phyloP scores from a whole-genome alignment of 108 stramenopile genomes.

The Cyclostephanos invisitatus region DNA sequence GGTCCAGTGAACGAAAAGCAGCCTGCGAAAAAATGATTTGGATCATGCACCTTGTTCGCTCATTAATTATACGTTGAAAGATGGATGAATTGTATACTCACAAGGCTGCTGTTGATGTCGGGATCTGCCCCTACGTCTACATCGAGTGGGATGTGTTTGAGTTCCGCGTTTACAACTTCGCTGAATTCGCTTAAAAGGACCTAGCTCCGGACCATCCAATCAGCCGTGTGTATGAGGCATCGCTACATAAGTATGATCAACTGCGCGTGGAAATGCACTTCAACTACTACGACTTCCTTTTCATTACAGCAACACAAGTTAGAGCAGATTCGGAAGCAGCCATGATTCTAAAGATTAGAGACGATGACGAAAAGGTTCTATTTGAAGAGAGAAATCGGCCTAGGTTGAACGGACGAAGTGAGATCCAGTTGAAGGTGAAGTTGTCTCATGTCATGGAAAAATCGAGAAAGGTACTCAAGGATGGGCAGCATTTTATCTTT shows the following conservation, averaged over 20 bases:
- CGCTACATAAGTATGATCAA: neutral
- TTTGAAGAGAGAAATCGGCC: neutral
- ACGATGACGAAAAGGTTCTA: neutral
- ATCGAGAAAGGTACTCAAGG: neutral
- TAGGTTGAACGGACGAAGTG: too few relatives aligned
- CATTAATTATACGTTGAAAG: too few relatives aligned
- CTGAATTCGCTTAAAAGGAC: neutral
- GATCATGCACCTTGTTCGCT: too few relatives aligned
- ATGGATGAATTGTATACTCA: slow-evolving; percentile 1
- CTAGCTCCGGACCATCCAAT: neutral
- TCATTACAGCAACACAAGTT: neutral
- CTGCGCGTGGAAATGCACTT: neutral
- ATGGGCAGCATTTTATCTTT: neutral
- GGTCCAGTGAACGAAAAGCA: neutral
- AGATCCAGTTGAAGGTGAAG: neutral
- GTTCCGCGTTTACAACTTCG: slow-evolving; percentile 5
- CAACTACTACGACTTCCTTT: neutral
- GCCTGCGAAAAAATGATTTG: neutral
- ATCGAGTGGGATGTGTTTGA: neutral
- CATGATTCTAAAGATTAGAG: slow-evolving; percentile 4
- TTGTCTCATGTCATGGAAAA: neutral
- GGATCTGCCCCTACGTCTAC: neutral
- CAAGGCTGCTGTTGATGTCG: neutral
- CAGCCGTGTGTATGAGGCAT: too few relatives aligned
- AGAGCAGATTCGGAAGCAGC: neutral